Conservation (phyloP, 1,284 basidiomycete species). For the Rhodotorula sp. region DNA sequence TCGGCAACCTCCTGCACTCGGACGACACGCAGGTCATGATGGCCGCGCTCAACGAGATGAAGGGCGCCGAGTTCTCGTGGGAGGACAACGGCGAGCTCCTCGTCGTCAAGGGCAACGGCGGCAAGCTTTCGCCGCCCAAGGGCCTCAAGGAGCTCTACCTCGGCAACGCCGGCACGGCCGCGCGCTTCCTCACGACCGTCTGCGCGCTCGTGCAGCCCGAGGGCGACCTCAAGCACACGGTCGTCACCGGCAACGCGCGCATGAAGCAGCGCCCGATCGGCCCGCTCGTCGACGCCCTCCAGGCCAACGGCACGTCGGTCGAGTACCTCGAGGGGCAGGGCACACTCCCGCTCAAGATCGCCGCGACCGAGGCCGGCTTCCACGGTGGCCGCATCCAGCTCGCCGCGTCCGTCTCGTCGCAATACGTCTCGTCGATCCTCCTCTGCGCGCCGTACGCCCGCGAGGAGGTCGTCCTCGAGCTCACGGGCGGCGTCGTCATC, state of each 20-base stretch:
- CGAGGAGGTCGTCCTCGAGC: constrained; percentile 78
- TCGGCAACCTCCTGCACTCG: constrained; percentile 90
- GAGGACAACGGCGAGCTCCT: constrained; percentile 92
- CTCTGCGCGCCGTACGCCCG: constrained; percentile 92
- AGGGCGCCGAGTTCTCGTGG: constrained; percentile 88
- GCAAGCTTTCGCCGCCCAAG: constrained; percentile 71
- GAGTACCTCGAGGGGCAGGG: constrained; percentile 76
- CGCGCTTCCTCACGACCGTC: constrained; percentile 94
- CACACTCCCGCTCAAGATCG: constrained; percentile 85
- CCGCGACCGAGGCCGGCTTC: constrained; percentile 68
- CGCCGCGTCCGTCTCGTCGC: constrained; percentile 90
- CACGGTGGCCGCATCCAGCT: constrained; percentile 81
- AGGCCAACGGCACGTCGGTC: constrained; percentile 76
- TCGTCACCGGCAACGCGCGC: constrained; percentile 94
- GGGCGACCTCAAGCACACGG: constrained; percentile 58
- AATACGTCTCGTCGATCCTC: constrained; percentile 97
- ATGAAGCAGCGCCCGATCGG: constrained; percentile 98
- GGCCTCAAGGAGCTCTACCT: constrained; percentile 88
- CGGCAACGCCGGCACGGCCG: constrained; percentile 96
- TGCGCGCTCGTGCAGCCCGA: constrained; percentile 71
- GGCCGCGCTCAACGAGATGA: constrained; percentile 81
- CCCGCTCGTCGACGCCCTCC: constrained; percentile 89
- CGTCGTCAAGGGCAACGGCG: constrained; percentile 84
- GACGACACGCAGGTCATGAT: constrained; percentile 99
- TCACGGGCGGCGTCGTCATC: constrained; percentile 91